Percentiles rank a stretch among this genome's conserved stretches.
These are phyloP conservation scores for Colletotrichum cordylinicola DNA, from an alignment of 2,329 filamentous ascomycete genomes.

Conservation along the genomic window DNA sequence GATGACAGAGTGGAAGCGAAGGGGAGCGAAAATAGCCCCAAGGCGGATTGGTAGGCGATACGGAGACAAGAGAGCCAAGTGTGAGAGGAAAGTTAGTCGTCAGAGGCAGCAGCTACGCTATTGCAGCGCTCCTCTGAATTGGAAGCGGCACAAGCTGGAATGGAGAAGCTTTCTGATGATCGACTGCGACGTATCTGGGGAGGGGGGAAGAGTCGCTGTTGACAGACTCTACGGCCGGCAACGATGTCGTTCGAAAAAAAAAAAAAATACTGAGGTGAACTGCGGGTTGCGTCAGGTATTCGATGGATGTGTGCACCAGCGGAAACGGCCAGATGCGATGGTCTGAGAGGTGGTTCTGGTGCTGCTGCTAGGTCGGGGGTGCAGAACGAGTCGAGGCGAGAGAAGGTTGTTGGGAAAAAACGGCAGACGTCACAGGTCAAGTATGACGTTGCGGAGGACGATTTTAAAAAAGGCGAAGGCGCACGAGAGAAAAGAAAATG, in stretches of 20 bases:
- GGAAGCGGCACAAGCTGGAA: constrained; percentile 12
- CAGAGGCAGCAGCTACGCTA: constrained; percentile 23
- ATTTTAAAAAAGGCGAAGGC: constrained; percentile 25
- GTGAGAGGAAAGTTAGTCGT: constrained; percentile 1
- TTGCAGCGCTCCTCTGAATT: constrained; percentile 22
- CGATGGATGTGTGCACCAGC: constrained; percentile 7
- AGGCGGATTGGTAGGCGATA: not conserved
- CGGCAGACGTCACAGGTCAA: constrained; percentile 47
- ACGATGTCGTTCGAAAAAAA: not conserved
- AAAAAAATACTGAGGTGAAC: not conserved
- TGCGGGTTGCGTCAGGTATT: constrained; percentile 2
- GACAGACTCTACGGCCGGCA: not conserved
- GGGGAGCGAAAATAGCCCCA: not conserved
- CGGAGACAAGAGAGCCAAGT: not conserved
- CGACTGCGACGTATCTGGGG: constrained; percentile 1
- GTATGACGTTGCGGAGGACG: constrained; percentile 48
- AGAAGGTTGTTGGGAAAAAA: constrained; percentile 28
- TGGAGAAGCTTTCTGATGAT: constrained; percentile 16
- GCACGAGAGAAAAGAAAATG: constrained; percentile 36
- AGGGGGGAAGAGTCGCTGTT: not conserved
- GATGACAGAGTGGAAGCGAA: not conserved
- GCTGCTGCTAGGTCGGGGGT: constrained; percentile 8
- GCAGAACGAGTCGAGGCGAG: constrained; percentile 20
- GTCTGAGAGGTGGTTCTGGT: not conserved
- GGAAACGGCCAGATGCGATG: not conserved